Base-by-base conservation (phyloP, 805 yeast genomes). In the Cyberlindnera subsufficiens region DNA sequence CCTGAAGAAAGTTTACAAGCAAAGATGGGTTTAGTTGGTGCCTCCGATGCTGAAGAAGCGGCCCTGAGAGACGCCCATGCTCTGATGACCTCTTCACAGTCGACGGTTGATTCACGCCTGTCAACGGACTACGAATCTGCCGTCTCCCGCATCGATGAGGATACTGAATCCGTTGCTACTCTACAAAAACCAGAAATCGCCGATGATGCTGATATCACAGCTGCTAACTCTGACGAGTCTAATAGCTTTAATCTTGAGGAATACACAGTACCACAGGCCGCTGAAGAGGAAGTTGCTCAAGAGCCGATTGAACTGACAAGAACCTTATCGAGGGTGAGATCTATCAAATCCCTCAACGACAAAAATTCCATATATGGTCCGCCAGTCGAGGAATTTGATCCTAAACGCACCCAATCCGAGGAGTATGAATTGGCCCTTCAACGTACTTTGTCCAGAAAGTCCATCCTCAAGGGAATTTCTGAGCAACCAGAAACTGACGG, bases 1-100 rank as follows among this genome's bases (percentile, higher is more conserved):
- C 27, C 11, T 8, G 27, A 22, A 22, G 13, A 6, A 22, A 8
- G 27, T 22, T 22, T 22, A 9, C 11, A 22, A 22, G 8, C 11
- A 30, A 30, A 14, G 16, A 45, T 45, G 49, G 49, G 49, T 29
- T 40, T 34, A 18, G 37, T 45, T 19, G 49, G 49, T 30, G 88
- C 57, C 30, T 42, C 54, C 5, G 42, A 43, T 31, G 54, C 47
- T 25, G 54, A 53, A 17, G 55, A 51, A 14, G 49, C 39, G 3
- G 53, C 50, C 5, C 43, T 53, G 16, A 47, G 54, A 39, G 44
- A 32, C 2, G 52, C 51, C 14, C 27, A 22, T 11, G 27, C 27
- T 1, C 27, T 9, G 27, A 22, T 22, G 27, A 22, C 27, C 27
- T 22, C 27, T 3, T 22, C 27, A 9, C 27, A 22, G 27, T 22